phyloP scores from a whole-genome alignment of 2,329 filamentous ascomycete species.

The Neofusicoccum sp. region DNA sequence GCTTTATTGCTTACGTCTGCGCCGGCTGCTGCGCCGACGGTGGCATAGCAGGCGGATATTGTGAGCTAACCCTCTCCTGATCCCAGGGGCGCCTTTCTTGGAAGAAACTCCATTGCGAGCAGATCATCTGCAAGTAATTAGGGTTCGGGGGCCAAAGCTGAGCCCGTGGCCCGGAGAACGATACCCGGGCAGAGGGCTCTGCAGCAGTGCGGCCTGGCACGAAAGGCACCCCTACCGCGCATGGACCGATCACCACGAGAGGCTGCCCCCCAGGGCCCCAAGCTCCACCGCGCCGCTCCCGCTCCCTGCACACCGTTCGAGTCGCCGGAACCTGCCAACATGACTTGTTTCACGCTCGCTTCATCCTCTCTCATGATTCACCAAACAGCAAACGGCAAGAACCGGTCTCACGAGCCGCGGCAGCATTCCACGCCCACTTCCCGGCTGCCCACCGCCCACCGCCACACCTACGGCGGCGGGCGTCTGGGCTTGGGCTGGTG shows the following conservation, averaged over 20 bases:
- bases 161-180: constrained; percentile 13
- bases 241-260: constrained; percentile 16
- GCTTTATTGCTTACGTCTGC: neutral
- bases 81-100: neutral
- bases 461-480: neutral
- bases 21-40: neutral
- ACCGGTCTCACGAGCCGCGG: constrained; percentile 16
- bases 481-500: neutral
- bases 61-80: constrained; percentile 14
- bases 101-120: constrained; percentile 5
- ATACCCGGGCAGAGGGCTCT: constrained; percentile 15
- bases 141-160: constrained; percentile 12
- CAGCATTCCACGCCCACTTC: neutral
- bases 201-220: constrained; percentile 14
- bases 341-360: constrained; percentile 17
- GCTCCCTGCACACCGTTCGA: constrained; percentile 13
- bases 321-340: constrained; percentile 16
- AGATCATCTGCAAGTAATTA: constrained; percentile 19
- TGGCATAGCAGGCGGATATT: neutral
- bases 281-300: constrained; percentile 12
- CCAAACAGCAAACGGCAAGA: constrained; percentile 13
- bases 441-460: neutral
- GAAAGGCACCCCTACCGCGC: constrained; percentile 12
- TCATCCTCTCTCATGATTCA: constrained; percentile 17
- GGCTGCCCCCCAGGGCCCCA: neutral